A percentile compares a stretch with the other conserved stretches of the same genome.
Conservation (phyloP, 129 eudicot genomes). For the Artemisia argyi region DNA sequence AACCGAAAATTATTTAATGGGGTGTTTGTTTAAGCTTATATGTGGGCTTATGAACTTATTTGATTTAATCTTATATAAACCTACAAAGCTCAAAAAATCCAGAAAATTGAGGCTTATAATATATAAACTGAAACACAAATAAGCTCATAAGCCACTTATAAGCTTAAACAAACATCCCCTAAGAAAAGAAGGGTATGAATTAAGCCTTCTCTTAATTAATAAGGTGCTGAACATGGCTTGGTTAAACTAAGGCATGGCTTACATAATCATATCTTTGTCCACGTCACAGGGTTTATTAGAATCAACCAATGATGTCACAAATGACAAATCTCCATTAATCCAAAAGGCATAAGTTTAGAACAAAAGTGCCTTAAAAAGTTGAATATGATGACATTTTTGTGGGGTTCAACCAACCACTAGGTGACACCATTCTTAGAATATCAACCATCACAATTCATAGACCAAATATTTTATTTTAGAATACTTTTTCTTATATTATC, state of each 20-base stretch:
- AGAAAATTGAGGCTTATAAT: too few species aligned
- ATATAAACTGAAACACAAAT: too few species aligned
- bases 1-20: not conserved
- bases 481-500: not conserved
- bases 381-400: slow-evolving; percentile 7
- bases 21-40: too few species aligned
- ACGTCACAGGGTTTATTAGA: slow-evolving; percentile 18
- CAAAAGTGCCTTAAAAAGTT: not conserved
- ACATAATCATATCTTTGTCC: slow-evolving; percentile 18
- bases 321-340: not conserved
- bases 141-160: too few species aligned
- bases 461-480: slow-evolving; percentile 13
- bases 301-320: slow-evolving; percentile 19
- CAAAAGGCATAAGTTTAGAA: not conserved
- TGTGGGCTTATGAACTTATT: too few species aligned
- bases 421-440: slow-evolving; percentile 10
- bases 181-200: not conserved
- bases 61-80: too few species aligned
- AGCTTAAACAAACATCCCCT: too few species aligned
- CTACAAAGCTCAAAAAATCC: too few species aligned
- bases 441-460: slow-evolving; percentile 13
- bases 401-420: slow-evolving; percentile 19
- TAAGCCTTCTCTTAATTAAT: not conserved
- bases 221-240: not conserved
- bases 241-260: not conserved